Evolutionary conservation across 2,329 filamentous ascomycete genomes (phyloP), one percentile per base, ranked within the genome.

Genomic region (Claviceps capensis): DNA sequence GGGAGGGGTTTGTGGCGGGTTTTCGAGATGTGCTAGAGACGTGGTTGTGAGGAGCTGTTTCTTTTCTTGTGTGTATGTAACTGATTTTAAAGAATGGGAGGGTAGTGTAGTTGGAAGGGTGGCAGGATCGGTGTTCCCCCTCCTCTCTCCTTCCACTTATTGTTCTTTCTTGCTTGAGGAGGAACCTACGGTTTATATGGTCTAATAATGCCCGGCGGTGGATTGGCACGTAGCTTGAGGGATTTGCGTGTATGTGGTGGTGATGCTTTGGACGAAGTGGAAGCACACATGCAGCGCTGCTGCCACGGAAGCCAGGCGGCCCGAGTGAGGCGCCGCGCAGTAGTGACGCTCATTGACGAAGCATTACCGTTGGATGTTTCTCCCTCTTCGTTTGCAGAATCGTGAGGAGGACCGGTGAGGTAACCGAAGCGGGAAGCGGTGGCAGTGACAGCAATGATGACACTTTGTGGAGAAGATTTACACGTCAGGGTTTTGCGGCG

Each of bases 151-250:
- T 11, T 4, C 30, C 9, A 34, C 4, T 34, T 0, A 34, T 34
- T 34, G 30, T 11, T 11, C 9, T 34, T 34, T 34, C 30, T 34
- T 34, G 9, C 30, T 11, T 34, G 9, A 41, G 9, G 14, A 41
- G 17, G 4, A 40, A 50, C 58, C 40, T 59, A 68, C 66, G 63
- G 60, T 53, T 65, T 66, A 54, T 63, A 65, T 30, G 57, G 56
- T 49, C 53, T 62, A 16, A 58, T 52, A 22, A 61, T 58, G 48
- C 58, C 61, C 34, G 62, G 56, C 26, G 57, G 56, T 43, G 58
- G 49, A 52, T 54, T 16, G 13, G 50, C 22, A 52, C 52, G 51
- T 30, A 54, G 53, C 49, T 58, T 62, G 47, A 55, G 50, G 38
- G 55, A 40, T 5, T 48, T 52, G 26, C 57, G 59, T 42, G 59